Evolutionary conservation across 257 asterid species (phyloP).

Genomic region (Nicotiana otophora): DNA sequence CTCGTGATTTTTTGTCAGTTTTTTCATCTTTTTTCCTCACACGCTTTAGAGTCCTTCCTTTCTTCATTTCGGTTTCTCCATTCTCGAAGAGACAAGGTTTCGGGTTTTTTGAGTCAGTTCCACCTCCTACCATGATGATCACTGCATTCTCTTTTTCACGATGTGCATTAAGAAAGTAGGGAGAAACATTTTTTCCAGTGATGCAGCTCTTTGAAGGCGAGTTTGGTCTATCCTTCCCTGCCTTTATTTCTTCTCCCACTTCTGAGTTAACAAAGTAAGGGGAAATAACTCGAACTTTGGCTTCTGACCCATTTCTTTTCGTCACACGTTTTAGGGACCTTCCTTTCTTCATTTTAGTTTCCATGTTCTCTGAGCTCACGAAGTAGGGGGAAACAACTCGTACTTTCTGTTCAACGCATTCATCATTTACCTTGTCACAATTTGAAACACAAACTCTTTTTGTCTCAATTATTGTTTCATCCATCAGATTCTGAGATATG

Average conservation of each 20-base stretch:
- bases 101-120: slow-evolving; percentile 7
- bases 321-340: neutral
- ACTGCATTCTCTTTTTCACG: slow-evolving; percentile 11
- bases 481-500: neutral
- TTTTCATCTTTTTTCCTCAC: slow-evolving; percentile 2
- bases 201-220: neutral
- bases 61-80: neutral
- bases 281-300: slow-evolving; percentile 36
- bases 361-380: neutral
- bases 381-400: slow-evolving; percentile 24
- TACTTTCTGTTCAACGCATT: neutral
- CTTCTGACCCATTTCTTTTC: neutral
- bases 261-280: slow-evolving; percentile 2
- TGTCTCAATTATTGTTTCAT: neutral
- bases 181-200: slow-evolving; percentile 24
- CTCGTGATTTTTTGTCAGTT: neutral
- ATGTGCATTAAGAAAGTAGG: slow-evolving; percentile 22
- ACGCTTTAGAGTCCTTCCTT: neutral
- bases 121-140: neutral
- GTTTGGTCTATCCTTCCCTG: slow-evolving; percentile 6
- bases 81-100: slow-evolving; percentile 18
- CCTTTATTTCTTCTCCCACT: slow-evolving; percentile 6
- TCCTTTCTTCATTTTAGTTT: neutral
- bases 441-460: neutral
- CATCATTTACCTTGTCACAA: too few relatives aligned